Evolutionary conservation across 1,139 yeast species (phyloP).

Genomic region (Nadsonia commutata): DNA sequence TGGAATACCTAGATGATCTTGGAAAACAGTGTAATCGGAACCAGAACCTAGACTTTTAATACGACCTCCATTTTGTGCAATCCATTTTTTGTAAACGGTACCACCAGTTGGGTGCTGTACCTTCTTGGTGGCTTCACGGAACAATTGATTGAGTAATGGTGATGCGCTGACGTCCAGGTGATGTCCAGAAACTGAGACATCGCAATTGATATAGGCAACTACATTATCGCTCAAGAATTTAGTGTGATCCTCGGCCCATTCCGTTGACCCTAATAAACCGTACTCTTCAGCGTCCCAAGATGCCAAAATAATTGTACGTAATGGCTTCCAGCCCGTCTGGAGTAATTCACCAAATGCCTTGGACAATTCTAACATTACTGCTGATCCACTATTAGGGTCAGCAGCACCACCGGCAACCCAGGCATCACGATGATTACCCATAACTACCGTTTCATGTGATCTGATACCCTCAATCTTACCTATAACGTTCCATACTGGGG

Average conservation of each 20-base stretch:
- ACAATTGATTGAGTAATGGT: slow-evolving; percentile 34
- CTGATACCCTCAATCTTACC: slow-evolving; percentile 39
- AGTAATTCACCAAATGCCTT: slow-evolving; percentile 38
- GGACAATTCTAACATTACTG: slow-evolving; percentile 43
- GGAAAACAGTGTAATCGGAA: slow-evolving; percentile 53
- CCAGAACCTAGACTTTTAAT: slow-evolving; percentile 46
- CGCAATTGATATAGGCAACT: slow-evolving; percentile 48
- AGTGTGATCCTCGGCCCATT: slow-evolving; percentile 44
- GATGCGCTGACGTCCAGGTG: slow-evolving; percentile 32
- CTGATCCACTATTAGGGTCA: slow-evolving; percentile 57
- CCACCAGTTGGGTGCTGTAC: slow-evolving; percentile 31
- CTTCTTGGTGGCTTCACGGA: slow-evolving; percentile 27
- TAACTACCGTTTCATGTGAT: slow-evolving; percentile 36
- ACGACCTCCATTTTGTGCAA: slow-evolving; percentile 22
- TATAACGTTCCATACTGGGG: slow-evolving; percentile 46
- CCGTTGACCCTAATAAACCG: slow-evolving; percentile 54
- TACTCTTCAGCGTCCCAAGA: slow-evolving; percentile 71
- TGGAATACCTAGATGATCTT: slow-evolving; percentile 53
- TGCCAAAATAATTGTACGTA: slow-evolving; percentile 42
- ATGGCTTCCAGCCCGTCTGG: slow-evolving; percentile 46
- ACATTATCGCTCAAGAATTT: slow-evolving; percentile 30
- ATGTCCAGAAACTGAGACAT: slow-evolving; percentile 44
- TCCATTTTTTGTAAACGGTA: slow-evolving; percentile 43
- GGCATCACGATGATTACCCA: slow-evolving; percentile 62
- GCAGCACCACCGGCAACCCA: slow-evolving; percentile 65